A percentile compares a stretch with the other conserved stretches of the same genome.
phyloP scores from a whole-genome alignment of 2,329 filamentous ascomycete genomes.

The Cylindrodendrum hubeiense region DNA sequence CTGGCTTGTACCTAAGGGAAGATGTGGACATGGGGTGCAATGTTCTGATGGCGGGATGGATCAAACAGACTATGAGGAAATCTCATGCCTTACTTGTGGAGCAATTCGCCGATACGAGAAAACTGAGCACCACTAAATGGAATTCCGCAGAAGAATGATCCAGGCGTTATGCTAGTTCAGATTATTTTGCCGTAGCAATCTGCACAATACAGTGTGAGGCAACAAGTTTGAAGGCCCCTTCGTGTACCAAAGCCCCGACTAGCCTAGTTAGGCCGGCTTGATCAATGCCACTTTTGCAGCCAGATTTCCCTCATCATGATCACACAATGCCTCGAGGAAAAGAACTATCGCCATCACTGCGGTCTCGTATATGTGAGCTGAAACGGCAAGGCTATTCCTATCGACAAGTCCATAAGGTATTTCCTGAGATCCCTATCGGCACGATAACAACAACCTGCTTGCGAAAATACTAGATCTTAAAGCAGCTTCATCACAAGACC shows the following conservation, averaged over 20 bases:
- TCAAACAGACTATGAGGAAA: too few species aligned
- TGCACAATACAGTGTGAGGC: neutral
- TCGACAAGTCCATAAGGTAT: neutral
- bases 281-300: neutral
- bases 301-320: neutral
- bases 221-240: neutral
- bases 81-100: too few species aligned
- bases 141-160: too few species aligned
- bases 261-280: neutral
- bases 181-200: too few species aligned
- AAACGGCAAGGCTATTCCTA: neutral
- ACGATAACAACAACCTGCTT: slow-evolving; percentile 3
- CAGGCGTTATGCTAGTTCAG: too few species aligned
- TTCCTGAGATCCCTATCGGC: neutral
- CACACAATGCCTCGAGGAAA: slow-evolving; percentile 13
- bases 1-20: too few species aligned
- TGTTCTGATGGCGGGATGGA: too few species aligned
- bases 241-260: neutral
- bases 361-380: slow-evolving; percentile 8
- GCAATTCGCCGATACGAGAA: too few species aligned
- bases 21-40: too few species aligned
- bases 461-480: too few species aligned
- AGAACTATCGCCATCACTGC: slow-evolving; percentile 1
- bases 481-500: too few species aligned
- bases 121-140: too few species aligned